phyloP scores from a whole-genome alignment of 2,329 filamentous ascomycete species.

The Raffaelea arxii region DNA sequence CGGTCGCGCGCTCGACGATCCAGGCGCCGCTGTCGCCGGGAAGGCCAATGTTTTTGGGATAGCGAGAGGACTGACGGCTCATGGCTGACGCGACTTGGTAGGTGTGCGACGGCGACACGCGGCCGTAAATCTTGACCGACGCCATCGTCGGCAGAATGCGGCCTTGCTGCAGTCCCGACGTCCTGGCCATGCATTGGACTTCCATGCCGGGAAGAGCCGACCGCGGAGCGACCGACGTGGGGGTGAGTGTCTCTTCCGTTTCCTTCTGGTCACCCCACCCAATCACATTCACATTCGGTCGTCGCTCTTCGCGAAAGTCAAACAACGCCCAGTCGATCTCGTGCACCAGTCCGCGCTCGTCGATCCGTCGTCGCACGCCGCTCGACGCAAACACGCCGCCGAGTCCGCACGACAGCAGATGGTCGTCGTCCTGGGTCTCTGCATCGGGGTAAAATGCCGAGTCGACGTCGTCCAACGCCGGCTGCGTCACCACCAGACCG shows the following conservation, averaged over 20 bases:
- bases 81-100: constrained; percentile 38
- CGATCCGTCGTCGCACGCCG: constrained; percentile 67
- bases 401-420: constrained; percentile 70
- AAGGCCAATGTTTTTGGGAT: constrained; percentile 56
- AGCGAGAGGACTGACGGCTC: too few relatives aligned
- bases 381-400: constrained; percentile 85
- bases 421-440: constrained; percentile 66
- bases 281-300: constrained; percentile 64
- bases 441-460: constrained; percentile 71
- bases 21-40: constrained; percentile 90
- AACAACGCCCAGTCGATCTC: constrained; percentile 96
- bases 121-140: constrained; percentile 79
- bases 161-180: constrained; percentile 72
- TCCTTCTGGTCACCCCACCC: not conserved
- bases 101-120: constrained; percentile 67
- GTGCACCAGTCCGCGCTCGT: constrained; percentile 63
- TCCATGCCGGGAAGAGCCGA: constrained; percentile 60
- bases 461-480: constrained; percentile 78
- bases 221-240: constrained; percentile 48
- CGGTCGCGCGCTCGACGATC: constrained; percentile 74
- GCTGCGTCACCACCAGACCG: constrained; percentile 78
- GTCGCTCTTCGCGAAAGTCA: constrained; percentile 61
- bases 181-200: constrained; percentile 83
- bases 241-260: constrained; percentile 28
- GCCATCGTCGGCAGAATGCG: constrained; percentile 68